Base-by-base conservation (phyloP, 192 early-diverging fungal genomes). In the Obelidium mucronatum region DNA sequence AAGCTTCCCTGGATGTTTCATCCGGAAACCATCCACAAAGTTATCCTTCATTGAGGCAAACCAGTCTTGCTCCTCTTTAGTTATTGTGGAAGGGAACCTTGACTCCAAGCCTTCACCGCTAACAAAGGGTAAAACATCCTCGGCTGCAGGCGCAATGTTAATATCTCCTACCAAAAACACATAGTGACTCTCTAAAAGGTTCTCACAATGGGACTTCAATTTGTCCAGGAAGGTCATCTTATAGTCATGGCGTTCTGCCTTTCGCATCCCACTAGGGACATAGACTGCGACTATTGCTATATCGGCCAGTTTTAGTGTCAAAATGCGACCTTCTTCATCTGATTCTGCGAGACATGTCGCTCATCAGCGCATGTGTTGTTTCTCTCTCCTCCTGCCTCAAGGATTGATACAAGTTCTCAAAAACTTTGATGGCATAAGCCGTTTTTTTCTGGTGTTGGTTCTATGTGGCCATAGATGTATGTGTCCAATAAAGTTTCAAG, bases 181-280 rank as follows among this genome's bases (percentile, higher is more conserved):
- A 44, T 28, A 19, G 48, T 69, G 31, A 17, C 15, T 8, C 24
- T 44, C 31, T 28, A 4, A 13, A 3, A 69, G 48, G 5, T 53
- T 11, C 8, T 31, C 48, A 39, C 28, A 36, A 1, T 69, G 28
- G 4, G 5, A 15, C 39, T 51, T 51, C 4, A 69, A 31, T 31
- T 69, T 33, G 22, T 69, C 39, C 31, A 69, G n/a, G 48, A 69
- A 69, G 24, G n/a, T 8, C 24, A 69, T 15, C 31, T 69, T 69
- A 52, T 51, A 69, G 3, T 52, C 42, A 28, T 69, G 67, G 15
- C 67, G 37, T 22, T 69, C 67, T 19, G 15, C 17, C 39, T 69
- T 40, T 8, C 42, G 39, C 48, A 52, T 52, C 15, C 40, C 67
- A 69, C 42, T 69, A 33, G 67, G 67, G 19, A 69, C 24, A 33